Percentiles rank a stretch among this genome's conserved stretches.
Evolutionary conservation across 2,329 filamentous ascomycete genomes (phyloP).

Genomic region (Endoconidiophora polonica): DNA sequence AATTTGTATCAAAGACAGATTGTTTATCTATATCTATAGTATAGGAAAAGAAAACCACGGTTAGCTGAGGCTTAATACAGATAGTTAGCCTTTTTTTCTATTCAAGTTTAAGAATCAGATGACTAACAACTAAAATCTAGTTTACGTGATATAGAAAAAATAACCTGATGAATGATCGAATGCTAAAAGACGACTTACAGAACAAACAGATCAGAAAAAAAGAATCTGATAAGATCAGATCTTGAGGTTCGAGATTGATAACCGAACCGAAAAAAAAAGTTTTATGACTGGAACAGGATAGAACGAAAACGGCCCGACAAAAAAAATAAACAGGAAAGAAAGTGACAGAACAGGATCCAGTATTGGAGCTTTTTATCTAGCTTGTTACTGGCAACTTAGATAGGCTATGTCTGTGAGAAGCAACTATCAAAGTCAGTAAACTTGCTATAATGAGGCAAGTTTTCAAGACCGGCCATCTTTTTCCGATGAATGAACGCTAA

Average conservation of each 20-base stretch:
- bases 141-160: no score
- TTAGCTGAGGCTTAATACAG: no score
- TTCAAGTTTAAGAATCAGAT: no score
- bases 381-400: no score
- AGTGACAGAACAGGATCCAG: neutral
- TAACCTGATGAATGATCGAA: no score
- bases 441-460: no score
- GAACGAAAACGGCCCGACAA: neutral
- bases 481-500: no score
- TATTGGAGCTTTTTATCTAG: neutral
- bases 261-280: neutral
- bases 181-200: neutral
- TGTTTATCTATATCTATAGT: no score
- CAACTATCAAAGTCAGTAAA: neutral
- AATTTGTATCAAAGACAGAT: neutral
- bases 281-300: neutral
- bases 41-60: no score
- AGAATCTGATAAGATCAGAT: constrained; percentile 10
- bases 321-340: neutral
- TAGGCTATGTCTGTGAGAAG: neutral
- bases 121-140: no score
- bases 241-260: constrained; percentile 1
- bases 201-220: neutral
- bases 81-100: no score
- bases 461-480: no score